Conservation (phyloP, 2,329 filamentous ascomycete species). For the Diplodia sapinea region DNA sequence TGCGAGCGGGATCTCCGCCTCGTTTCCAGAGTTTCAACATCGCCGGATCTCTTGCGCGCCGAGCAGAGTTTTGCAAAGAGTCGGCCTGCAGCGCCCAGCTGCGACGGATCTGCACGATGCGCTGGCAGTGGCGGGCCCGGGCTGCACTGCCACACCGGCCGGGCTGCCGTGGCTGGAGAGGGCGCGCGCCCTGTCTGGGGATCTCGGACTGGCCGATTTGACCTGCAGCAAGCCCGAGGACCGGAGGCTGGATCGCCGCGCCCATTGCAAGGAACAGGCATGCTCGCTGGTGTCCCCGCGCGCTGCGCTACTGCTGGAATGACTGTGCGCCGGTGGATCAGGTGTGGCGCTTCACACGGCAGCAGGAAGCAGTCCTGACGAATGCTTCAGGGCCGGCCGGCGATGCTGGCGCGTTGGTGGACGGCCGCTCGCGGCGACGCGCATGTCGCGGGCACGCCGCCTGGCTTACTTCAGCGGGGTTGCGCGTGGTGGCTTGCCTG, state of each 20-base stretch:
- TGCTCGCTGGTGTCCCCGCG: conserved; percentile 9
- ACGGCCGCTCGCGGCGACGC: conserved; percentile 22
- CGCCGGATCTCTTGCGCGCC: background rate
- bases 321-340: conserved; percentile 30
- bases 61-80: background rate
- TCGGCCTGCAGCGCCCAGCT: conserved; percentile 2
- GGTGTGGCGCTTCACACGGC: conserved; percentile 27
- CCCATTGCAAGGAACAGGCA: conserved; percentile 23
- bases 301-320: conserved; percentile 26
- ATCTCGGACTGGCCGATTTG: conserved; percentile 28
- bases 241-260: conserved; percentile 22
- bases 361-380: conserved; percentile 21
- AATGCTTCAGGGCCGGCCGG: conserved; percentile 10
- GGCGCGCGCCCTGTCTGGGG: conserved; percentile 17
- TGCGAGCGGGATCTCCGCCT: conserved; percentile 27
- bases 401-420: conserved; percentile 7
- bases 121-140: conserved; percentile 12
- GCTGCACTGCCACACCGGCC: conserved; percentile 9
- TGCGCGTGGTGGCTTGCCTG: background rate
- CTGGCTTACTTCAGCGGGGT: conserved; percentile 23
- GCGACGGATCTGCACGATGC: conserved; percentile 18
- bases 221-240: conserved; percentile 25
- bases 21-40: conserved; percentile 27
- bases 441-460: conserved; percentile 10
- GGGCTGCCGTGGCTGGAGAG: background rate